These are phyloP conservation scores for Colletotrichum noveboracense DNA, from an alignment of 2,329 filamentous ascomycete species.

Conservation along the genomic window DNA sequence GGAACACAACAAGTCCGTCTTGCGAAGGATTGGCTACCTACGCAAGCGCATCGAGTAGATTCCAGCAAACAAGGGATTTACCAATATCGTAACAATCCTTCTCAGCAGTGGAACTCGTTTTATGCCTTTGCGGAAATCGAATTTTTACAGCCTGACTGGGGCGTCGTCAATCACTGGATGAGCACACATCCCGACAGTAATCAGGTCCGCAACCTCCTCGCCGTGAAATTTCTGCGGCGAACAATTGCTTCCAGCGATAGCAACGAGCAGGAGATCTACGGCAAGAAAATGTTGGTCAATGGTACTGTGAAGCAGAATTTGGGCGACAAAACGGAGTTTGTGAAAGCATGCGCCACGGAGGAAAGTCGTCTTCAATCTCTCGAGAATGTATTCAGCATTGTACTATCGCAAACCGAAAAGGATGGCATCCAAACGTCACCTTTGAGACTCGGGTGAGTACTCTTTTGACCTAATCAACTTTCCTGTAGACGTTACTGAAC, in stretches of 20 bases:
- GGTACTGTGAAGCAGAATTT: slow-evolving; percentile 58
- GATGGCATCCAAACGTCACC: neutral
- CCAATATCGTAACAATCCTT: slow-evolving; percentile 56
- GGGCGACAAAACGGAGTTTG: slow-evolving; percentile 51
- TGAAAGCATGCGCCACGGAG: slow-evolving; percentile 55
- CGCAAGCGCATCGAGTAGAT: slow-evolving; percentile 42
- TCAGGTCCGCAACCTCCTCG: slow-evolving; percentile 60
- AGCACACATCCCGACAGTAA: slow-evolving; percentile 53
- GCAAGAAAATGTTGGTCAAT: slow-evolving; percentile 57
- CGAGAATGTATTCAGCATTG: slow-evolving; percentile 34
- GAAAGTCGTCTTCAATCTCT: slow-evolving; percentile 57
- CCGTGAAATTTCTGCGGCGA: slow-evolving; percentile 57
- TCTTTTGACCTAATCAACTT: neutral
- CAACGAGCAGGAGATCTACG: slow-evolving; percentile 47
- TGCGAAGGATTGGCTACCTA: slow-evolving; percentile 51
- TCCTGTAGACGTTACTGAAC: neutral
- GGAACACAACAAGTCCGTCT: slow-evolving; percentile 63
- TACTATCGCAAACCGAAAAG: neutral
- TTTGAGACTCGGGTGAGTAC: neutral
- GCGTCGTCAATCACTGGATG: slow-evolving; percentile 62
- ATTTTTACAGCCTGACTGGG: slow-evolving; percentile 66
- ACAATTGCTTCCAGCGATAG: slow-evolving; percentile 39
- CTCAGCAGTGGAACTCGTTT: slow-evolving; percentile 60
- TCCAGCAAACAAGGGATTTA: slow-evolving; percentile 66
- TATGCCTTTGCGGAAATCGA: slow-evolving; percentile 73